Percentiles rank a stretch among this genome's conserved stretches.
These are phyloP conservation scores for Camellia japonica DNA, from an alignment of 148 eudicot genomes.

Conservation along the genomic window DNA sequence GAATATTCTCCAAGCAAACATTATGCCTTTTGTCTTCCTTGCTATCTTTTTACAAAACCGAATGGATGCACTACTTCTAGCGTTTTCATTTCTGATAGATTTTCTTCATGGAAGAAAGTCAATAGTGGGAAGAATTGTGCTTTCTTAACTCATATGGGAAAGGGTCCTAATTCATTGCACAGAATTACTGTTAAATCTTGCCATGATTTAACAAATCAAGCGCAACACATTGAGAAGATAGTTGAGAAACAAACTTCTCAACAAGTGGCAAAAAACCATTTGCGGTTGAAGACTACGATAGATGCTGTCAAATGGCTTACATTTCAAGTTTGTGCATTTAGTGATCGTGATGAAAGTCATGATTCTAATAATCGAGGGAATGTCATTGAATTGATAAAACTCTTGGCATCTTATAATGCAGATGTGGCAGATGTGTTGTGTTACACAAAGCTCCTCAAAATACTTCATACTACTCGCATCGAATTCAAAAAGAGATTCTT, in stretches of 20 bases:
- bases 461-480: no score
- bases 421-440: not conserved
- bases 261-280: not conserved
- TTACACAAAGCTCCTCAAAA: not conserved
- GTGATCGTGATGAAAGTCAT: not conserved
- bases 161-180: not conserved
- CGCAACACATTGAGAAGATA: not conserved
- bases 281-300: not conserved
- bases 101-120: no score
- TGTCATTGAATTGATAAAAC: not conserved
- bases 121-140: no score
- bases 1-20: no score
- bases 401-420: not conserved
- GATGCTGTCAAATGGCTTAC: slow-evolving; percentile 11
- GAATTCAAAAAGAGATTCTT: not conserved
- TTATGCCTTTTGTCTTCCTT: no score
- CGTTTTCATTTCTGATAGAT: no score
- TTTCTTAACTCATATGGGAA: no score
- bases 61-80: no score
- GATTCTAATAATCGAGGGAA: not conserved
- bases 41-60: no score
- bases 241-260: not conserved
- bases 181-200: not conserved
- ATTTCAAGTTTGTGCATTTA: slow-evolving; percentile 19
- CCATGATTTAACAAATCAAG: not conserved